phyloP scores from a whole-genome alignment of 805 yeast genomes.

The Suhomyces sp. region DNA sequence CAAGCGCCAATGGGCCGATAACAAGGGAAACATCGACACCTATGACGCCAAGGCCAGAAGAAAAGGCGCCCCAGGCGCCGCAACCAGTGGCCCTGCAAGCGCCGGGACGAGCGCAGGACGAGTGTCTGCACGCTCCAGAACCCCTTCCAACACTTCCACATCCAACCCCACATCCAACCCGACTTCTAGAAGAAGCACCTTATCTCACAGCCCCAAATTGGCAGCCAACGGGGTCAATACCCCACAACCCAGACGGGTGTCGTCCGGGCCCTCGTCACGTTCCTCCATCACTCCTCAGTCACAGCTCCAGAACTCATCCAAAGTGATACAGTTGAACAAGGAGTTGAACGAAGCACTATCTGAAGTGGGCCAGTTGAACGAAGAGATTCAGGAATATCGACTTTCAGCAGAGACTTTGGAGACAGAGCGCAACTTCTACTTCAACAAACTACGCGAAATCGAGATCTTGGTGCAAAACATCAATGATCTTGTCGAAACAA shows the following conservation, averaged over 20 bases:
- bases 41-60: slow-evolving; percentile 60
- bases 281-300: slow-evolving; percentile 6
- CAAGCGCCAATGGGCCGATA: slow-evolving; percentile 75
- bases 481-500: slow-evolving; percentile 18
- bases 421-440: slow-evolving; percentile 86
- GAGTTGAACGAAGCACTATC: slow-evolving; percentile 47
- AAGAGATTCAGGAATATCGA: slow-evolving; percentile 56
- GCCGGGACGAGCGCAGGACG: neutral
- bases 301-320: slow-evolving; percentile 1
- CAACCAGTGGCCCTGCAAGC: neutral
- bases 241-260: slow-evolving; percentile 6
- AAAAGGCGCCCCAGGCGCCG: slow-evolving; percentile 1
- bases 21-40: slow-evolving; percentile 54
- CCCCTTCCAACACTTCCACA: neutral
- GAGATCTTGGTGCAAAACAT: slow-evolving; percentile 72
- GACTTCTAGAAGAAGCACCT: neutral
- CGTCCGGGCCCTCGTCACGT: slow-evolving; percentile 3
- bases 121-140: slow-evolving; percentile 1
- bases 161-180: slow-evolving; percentile 1
- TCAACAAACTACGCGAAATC: slow-evolving; percentile 82
- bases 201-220: slow-evolving; percentile 7
- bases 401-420: slow-evolving; percentile 64
- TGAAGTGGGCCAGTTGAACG: slow-evolving; percentile 38
- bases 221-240: neutral
- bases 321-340: slow-evolving; percentile 17